Evolutionary conservation across 805 yeast genomes (phyloP).

Genomic region (Metschnikowia lochheadii): DNA sequence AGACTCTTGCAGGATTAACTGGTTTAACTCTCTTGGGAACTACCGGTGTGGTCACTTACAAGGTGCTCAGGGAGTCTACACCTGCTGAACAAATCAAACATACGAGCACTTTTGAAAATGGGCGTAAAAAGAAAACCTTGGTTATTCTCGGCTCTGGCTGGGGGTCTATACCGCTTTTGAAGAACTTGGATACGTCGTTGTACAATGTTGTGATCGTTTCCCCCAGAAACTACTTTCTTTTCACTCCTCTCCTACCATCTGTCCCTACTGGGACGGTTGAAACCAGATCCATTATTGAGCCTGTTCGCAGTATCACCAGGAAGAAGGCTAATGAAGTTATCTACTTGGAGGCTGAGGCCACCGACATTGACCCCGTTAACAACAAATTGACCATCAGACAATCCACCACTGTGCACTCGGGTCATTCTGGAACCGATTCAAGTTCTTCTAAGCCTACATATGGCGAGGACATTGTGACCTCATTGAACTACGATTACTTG

Average conservation of each 20-base stretch:
- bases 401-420: constrained; percentile 51
- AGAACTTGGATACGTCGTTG: constrained; percentile 77
- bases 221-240: constrained; percentile 91
- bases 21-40: constrained; percentile 52
- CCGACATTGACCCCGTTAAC: constrained; percentile 68
- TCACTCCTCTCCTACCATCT: constrained; percentile 94
- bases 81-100: constrained; percentile 62
- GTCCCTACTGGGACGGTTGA: constrained; percentile 94
- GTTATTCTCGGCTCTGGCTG: constrained; percentile 89
- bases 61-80: constrained; percentile 57
- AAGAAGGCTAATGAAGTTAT: constrained; percentile 70
- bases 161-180: constrained; percentile 86
- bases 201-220: constrained; percentile 88
- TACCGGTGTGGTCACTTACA: constrained; percentile 46
- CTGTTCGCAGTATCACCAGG: constrained; percentile 83
- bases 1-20: constrained; percentile 44
- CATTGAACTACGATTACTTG: constrained; percentile 69
- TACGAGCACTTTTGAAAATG: constrained; percentile 50
- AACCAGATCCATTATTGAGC: constrained; percentile 87
- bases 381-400: constrained; percentile 65
- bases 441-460: constrained; percentile 39
- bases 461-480: constrained; percentile 42
- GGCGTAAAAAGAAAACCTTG: constrained; percentile 64
- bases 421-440: constrained; percentile 50
- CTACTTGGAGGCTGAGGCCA: constrained; percentile 89